Base-by-base conservation (phyloP, 116 monocot species). In the Papilionanthe hybrid region DNA sequence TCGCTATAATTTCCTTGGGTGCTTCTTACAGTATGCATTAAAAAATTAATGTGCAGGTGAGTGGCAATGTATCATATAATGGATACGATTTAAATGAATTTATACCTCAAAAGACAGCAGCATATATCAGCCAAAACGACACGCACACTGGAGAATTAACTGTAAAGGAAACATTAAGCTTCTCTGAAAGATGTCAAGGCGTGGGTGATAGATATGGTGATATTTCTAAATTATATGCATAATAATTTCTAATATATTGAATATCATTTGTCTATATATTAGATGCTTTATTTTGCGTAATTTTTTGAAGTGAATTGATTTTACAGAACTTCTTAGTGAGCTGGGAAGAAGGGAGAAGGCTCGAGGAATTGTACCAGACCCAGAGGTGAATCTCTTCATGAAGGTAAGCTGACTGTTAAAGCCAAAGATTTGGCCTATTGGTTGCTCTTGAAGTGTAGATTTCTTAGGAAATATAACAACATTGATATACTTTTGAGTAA, bases 311-410 rank as follows among this genome's bases (percentile, higher is more conserved):
- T 75, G 13, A 75, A 19, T 75, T 75, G 75, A 75, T 27, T 50
- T 49, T 27, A 9, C 83, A 97, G 97, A 90, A 9, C 81, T 97
- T 55, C 28, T 97, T 49, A 86, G 32, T 19, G 94, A 98, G 83
- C 43, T 98, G 77, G 83, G 86, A n/a, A 86, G 83, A 79, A 87
- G 93, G 66, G 94, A 99, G 85, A 99, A 90, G 77, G 86, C 82
- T 0, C 82, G 72, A 55, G 86, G 86, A 3, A 93, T 99, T 23
- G 45, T 86, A n/a, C 94, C 94, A 0, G 95, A 99, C 12, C 78
- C 91, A 37, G 95, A 94, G 48, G 80, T 99, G 27, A 93, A 99
- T 83, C 86, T 93, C 68, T 91, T 93, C 73, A 99, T 99, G 98
- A 99, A 99, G 90, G 97, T 94, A 79, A 1, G 57, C 7, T 55